Evolutionary conservation across 2,329 filamentous ascomycete species (phyloP).

Genomic region (Oidium heveae): DNA sequence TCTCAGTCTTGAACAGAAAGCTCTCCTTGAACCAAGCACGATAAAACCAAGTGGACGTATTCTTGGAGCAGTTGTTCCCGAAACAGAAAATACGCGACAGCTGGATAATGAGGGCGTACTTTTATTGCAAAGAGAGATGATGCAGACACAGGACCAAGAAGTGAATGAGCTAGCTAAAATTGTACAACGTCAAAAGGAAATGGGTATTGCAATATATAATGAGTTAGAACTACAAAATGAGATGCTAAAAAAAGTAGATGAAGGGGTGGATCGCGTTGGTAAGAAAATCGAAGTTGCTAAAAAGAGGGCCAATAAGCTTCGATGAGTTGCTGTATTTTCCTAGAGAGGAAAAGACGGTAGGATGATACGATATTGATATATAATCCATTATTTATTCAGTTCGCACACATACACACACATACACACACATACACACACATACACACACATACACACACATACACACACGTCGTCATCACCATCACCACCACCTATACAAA

Average conservation of each 20-base stretch:
- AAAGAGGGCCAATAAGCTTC: slow-evolving; percentile 40
- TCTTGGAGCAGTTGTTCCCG: slow-evolving; percentile 43
- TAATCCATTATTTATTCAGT: no score
- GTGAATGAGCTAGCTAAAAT: slow-evolving; percentile 42
- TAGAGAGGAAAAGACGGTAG: no score
- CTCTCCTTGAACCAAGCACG: slow-evolving; percentile 18
- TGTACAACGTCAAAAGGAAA: slow-evolving; percentile 48
- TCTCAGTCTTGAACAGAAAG: slow-evolving; percentile 17
- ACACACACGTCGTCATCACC: no score
- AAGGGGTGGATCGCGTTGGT: slow-evolving; percentile 38
- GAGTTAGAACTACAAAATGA: slow-evolving; percentile 48
- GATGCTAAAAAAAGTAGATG: slow-evolving; percentile 40
- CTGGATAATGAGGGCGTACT: slow-evolving; percentile 52
- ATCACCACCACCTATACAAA: no score
- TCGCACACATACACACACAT: no score
- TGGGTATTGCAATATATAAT: slow-evolving; percentile 50
- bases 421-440: no score
- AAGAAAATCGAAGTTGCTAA: slow-evolving; percentile 53
- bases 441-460: no score
- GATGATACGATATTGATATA: no score
- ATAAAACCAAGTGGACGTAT: slow-evolving; percentile 30
- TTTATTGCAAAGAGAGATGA: slow-evolving; percentile 47
- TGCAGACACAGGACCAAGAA: slow-evolving; percentile 50
- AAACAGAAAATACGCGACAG: slow-evolving; percentile 54
- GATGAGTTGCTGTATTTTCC: background rate